These are phyloP conservation scores for Hexamita inflata DNA, from an alignment of 208 protist species.

Conservation along the genomic window DNA sequence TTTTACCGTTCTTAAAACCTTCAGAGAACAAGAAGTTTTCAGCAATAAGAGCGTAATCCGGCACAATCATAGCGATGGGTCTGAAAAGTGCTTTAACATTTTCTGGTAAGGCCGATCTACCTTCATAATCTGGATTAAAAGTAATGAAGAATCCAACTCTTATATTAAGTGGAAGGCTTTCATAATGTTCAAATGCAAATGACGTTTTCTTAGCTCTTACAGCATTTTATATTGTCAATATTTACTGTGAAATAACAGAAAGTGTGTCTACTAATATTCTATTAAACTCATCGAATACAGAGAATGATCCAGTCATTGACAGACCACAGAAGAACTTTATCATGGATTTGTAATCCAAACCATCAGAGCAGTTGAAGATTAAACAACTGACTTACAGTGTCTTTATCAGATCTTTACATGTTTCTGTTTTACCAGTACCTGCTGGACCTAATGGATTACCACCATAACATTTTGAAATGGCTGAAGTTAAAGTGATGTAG, in stretches of 20 bases:
- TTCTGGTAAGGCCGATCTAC: constrained; percentile 71
- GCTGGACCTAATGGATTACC: constrained; percentile 74
- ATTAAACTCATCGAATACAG: constrained; percentile 86
- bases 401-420: constrained; percentile 91
- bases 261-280: constrained; percentile 53
- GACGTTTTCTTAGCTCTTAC: constrained; percentile 47
- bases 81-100: constrained; percentile 92
- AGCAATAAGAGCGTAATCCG: constrained; percentile 55
- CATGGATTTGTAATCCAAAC: constrained; percentile 94
- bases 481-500: constrained; percentile 88
- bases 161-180: constrained; percentile 43
- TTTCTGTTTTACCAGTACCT: constrained; percentile 90
- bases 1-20: constrained; percentile 61
- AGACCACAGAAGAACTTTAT: constrained; percentile 88
- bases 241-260: constrained; percentile 57
- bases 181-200: constrained; percentile 59
- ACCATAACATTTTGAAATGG: constrained; percentile 74
- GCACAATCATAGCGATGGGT: constrained; percentile 83
- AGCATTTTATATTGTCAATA: constrained; percentile 38
- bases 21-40: constrained; percentile 69
- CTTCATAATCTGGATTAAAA: constrained; percentile 59
- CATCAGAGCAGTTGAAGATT: constrained; percentile 93
- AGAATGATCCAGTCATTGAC: constrained; percentile 77
- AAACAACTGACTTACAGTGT: constrained; percentile 80
- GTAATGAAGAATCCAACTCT: constrained; percentile 60